Conservation (phyloP, 768 basidiomycete species). For the Phylloporus rhodoxanthus region DNA sequence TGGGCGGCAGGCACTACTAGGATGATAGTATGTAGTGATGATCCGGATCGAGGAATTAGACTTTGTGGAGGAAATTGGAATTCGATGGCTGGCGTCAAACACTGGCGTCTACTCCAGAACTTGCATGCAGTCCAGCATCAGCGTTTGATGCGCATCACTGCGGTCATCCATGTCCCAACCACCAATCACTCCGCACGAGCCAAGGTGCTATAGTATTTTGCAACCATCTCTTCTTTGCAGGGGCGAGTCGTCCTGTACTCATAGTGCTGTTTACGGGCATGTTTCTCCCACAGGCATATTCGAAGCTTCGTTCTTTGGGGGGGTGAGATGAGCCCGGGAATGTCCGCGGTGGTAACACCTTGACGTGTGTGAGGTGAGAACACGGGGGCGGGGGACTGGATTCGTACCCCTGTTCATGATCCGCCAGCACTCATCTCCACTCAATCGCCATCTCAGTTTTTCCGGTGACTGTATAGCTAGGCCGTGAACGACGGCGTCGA, state of each 20-base stretch:
- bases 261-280: neutral
- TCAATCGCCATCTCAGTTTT: neutral
- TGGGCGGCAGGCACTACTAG: neutral
- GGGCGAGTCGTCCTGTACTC: neutral
- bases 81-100: neutral
- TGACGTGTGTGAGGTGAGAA: neutral
- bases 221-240: neutral
- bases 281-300: neutral
- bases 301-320: neutral
- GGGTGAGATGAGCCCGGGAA: neutral
- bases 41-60: neutral
- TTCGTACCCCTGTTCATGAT: neutral
- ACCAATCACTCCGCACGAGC: neutral
- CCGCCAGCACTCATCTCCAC: constrained; percentile 6
- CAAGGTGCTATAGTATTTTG: neutral
- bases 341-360: constrained; percentile 13
- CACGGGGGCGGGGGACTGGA: neutral
- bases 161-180: neutral
- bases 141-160: neutral
- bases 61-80: neutral
- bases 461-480: neutral
- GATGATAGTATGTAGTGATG: neutral
- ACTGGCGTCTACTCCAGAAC: neutral
- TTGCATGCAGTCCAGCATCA: too few species aligned
- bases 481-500: neutral